These are phyloP conservation scores for Fraxinus xanthoxyloides DNA, from an alignment of 305 asterid genomes.

Conservation along the genomic window DNA sequence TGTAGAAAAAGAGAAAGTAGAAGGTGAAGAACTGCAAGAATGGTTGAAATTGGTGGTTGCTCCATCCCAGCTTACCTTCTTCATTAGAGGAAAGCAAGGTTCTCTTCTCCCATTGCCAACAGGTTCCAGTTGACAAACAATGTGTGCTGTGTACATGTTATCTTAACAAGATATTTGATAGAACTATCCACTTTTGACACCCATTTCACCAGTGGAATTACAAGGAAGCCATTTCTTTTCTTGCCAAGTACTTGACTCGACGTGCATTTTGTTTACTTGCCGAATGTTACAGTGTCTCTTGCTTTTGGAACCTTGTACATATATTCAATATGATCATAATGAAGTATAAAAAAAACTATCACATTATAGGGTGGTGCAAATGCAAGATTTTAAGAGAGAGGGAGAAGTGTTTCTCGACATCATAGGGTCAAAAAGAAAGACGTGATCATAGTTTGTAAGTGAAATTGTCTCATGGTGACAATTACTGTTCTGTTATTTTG, in stretches of 20 bases:
- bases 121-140: slow-evolving; percentile 33
- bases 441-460: background rate
- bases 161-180: slow-evolving; percentile 4
- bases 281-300: slow-evolving; percentile 7
- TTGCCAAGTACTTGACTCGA: slow-evolving; percentile 11
- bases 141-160: background rate
- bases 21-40: slow-evolving; percentile 91
- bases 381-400: slow-evolving; percentile 8
- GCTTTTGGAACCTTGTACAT: slow-evolving; percentile 31
- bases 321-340: slow-evolving; percentile 25
- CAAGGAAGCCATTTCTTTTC: slow-evolving; percentile 10
- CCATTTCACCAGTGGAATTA: background rate
- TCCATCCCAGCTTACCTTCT: slow-evolving; percentile 81
- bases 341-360: slow-evolving; percentile 15
- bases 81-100: slow-evolving; percentile 70
- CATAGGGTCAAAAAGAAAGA: slow-evolving; percentile 6
- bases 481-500: slow-evolving; percentile 3
- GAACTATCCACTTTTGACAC: slow-evolving; percentile 14
- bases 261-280: slow-evolving; percentile 1
- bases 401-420: background rate
- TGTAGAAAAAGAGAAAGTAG: slow-evolving; percentile 88
- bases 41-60: slow-evolving; percentile 91
- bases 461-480: slow-evolving; percentile 12
- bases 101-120: slow-evolving; percentile 74
- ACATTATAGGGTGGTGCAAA: slow-evolving; percentile 23